Base-by-base conservation (phyloP, 1,139 yeast genomes). In the Blastobotrys proliferans region DNA sequence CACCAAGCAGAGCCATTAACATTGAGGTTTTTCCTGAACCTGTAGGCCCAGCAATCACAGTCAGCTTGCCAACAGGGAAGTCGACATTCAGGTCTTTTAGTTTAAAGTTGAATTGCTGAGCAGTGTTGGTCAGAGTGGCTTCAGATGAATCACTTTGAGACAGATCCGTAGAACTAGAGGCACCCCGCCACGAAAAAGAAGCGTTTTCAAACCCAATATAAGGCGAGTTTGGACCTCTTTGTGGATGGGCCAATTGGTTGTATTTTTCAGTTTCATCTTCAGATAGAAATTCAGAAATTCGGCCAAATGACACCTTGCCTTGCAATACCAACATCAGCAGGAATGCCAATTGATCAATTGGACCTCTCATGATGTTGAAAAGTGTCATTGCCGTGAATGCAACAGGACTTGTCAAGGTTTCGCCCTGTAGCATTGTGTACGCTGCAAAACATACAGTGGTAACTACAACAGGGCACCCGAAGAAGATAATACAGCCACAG, bases 11-110 rank as follows among this genome's bases (percentile, higher is more conserved):
- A 4, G 96, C 98, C 72, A 90, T 73, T 47, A 92, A 72, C 51
- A 92, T 66, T 0, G 97, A 90, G 2, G 96, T 84, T 63, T 92
- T 92, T 65, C 98, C 98, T 1, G 95, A 68, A 47, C 98, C 97
- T n/a, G 97, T 92, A 9, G 95, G 83, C 22, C 98, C 98, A 57
- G 88, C 77, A 47, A 92, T 73, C 19, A 90, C 88, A 54, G 88
- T 88, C 58, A 92, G 69, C 59, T 85, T 79, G 17, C 87, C 94
- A 28, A 74, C 68, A 52, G 75, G 73, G 66, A 92, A 92, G 22
- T 72, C 72, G 49, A 90, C 64, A 52, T 81, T 69, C 47, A 90
- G 60, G 56, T 88, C 83, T 58, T 86, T 77, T 54, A 92, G 72
- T 58, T 78, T 83, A 71, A 92, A 92, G 57, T 81, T 85, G 24